phyloP scores from a whole-genome alignment of 257 asterid genomes.

The Penstemon davidsonii region DNA sequence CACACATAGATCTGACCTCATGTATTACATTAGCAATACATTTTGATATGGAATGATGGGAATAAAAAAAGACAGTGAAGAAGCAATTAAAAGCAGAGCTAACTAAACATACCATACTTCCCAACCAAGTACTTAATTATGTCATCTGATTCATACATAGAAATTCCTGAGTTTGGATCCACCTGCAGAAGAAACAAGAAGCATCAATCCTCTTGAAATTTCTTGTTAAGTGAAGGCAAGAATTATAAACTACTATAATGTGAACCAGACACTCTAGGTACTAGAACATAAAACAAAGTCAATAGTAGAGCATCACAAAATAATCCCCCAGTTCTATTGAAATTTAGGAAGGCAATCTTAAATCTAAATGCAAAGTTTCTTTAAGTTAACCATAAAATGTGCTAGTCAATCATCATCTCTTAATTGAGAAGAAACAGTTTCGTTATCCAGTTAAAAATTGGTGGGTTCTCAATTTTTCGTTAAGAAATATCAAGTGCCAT shows the following conservation, averaged over 20 bases:
- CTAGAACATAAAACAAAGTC: no score
- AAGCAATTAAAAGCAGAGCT: conserved; percentile 4
- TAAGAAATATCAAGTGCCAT: no score
- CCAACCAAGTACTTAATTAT: conserved; percentile 81
- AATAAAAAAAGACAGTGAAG: not conserved
- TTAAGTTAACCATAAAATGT: not conserved
- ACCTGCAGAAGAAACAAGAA: conserved; percentile 50
- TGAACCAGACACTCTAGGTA: not conserved
- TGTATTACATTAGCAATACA: not conserved
- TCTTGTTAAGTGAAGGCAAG: not conserved
- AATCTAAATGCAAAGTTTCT: no score
- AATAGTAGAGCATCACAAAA: not conserved
- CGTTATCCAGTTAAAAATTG: not conserved
- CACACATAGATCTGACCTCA: not conserved
- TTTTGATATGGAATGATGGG: not conserved
- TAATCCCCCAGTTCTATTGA: not conserved
- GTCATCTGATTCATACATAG: conserved; percentile 94
- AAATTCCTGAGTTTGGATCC: conserved; percentile 93
- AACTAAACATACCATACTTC: conserved; percentile 63
- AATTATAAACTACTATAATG: not conserved
- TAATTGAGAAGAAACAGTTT: not conserved
- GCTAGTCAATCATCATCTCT: not conserved
- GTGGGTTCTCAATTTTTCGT: no score
- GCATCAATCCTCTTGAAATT: not conserved
- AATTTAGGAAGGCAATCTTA: not conserved